Conservation (phyloP, 768 basidiomycete genomes). For the Leccinellum luteum region DNA sequence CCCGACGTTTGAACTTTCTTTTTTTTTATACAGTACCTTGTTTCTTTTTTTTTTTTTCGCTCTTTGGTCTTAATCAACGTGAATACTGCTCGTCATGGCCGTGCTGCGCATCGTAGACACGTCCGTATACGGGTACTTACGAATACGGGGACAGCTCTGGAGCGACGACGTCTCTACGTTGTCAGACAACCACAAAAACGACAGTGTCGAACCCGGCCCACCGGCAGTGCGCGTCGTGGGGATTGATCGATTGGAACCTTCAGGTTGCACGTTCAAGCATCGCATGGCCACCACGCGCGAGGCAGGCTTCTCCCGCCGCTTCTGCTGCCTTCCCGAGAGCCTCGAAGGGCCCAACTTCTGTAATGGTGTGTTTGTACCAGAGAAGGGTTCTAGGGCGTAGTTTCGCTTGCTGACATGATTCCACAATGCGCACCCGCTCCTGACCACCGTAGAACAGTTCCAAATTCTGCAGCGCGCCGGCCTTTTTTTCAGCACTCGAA, state of each 20-base stretch:
- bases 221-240: background rate
- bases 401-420: background rate
- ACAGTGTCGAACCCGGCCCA: background rate
- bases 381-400: background rate
- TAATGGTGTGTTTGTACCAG: background rate
- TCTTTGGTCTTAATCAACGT: background rate
- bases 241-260: background rate
- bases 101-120: too few species aligned
- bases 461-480: background rate
- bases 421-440: background rate
- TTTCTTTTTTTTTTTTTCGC: background rate
- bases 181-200: background rate
- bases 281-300: conserved; percentile 12
- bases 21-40: background rate
- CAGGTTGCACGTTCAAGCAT: background rate
- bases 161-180: background rate
- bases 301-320: conserved; percentile 2
- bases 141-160: background rate
- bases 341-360: background rate
- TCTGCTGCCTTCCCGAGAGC: background rate
- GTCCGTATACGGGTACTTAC: background rate
- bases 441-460: background rate
- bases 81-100: background rate
- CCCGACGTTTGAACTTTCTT: background rate
- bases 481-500: background rate